Conservation (phyloP, 331 rosid genomes). For the Saraca asoca region DNA sequence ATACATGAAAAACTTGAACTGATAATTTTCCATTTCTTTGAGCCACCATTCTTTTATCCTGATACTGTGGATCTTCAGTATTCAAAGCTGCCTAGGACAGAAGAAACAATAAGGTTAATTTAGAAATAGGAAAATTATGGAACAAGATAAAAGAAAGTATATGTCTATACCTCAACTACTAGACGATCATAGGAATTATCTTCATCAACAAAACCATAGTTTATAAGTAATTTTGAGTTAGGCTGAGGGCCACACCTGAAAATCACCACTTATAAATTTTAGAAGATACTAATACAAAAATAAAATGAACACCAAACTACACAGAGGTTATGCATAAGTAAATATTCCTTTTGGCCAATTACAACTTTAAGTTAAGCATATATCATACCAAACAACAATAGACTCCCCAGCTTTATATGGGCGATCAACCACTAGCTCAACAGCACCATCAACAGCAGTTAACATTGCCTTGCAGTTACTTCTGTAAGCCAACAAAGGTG, state of each 20-base stretch:
- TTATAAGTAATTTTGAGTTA: slow-evolving; percentile 82
- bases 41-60: slow-evolving; percentile 92
- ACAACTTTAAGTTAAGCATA: slow-evolving; percentile 27
- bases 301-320: too few relatives aligned
- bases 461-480: slow-evolving; percentile 94
- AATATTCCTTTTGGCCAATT: slow-evolving; percentile 5
- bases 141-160: slow-evolving; percentile 16
- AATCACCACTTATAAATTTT: slow-evolving; percentile 34
- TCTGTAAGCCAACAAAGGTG: slow-evolving; percentile 84
- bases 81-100: slow-evolving; percentile 77
- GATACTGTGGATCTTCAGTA: slow-evolving; percentile 96
- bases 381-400: slow-evolving; percentile 79
- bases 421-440: slow-evolving; percentile 87
- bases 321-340: slow-evolving; percentile 4
- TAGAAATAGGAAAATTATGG: slow-evolving; percentile 27
- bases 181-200: slow-evolving; percentile 79
- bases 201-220: slow-evolving; percentile 94
- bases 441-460: slow-evolving; percentile 72
- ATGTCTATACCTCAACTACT: slow-evolving; percentile 62
- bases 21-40: slow-evolving; percentile 91
- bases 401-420: slow-evolving; percentile 87
- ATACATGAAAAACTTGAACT: slow-evolving; percentile 73
- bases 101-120: slow-evolving; percentile 32
- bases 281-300: too few relatives aligned
- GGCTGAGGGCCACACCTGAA: slow-evolving; percentile 99